These are phyloP conservation scores for Penicillium turbatum DNA, from an alignment of 495 filamentous ascomycete genomes.

Conservation along the genomic window DNA sequence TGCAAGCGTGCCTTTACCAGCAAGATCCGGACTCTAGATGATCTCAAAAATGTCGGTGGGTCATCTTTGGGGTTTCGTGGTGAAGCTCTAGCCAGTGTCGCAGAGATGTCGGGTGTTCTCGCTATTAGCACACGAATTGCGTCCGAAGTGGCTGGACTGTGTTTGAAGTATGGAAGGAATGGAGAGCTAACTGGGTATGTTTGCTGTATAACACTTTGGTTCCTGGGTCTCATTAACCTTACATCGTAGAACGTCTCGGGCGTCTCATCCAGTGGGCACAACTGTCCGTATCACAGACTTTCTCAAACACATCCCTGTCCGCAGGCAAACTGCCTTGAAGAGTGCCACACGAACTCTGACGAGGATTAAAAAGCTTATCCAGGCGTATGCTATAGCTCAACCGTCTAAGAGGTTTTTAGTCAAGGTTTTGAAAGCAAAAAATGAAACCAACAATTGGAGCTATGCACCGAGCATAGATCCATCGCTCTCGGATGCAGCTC, in stretches of 20 bases:
- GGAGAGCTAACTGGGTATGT: constrained; percentile 49
- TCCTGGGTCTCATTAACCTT: neutral
- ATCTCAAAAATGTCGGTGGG: constrained; percentile 62
- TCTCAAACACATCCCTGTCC: constrained; percentile 68
- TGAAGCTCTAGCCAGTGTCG: constrained; percentile 76
- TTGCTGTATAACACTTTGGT: neutral
- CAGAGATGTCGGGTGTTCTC: constrained; percentile 60
- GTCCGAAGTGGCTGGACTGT: constrained; percentile 61
- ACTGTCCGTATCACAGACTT: constrained; percentile 66
- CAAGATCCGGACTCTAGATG: constrained; percentile 71
- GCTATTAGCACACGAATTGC: constrained; percentile 67
- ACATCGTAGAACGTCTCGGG: constrained; percentile 35
- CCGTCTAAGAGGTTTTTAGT: constrained; percentile 61
- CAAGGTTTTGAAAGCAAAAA: constrained; percentile 61
- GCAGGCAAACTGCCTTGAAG: constrained; percentile 62
- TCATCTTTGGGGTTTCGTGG: constrained; percentile 83
- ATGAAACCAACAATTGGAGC: constrained; percentile 60
- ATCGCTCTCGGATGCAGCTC: constrained; percentile 58
- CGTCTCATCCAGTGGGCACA: constrained; percentile 71
- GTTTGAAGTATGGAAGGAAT: constrained; percentile 45
- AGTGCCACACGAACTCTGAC: constrained; percentile 55
- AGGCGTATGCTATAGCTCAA: constrained; percentile 71
- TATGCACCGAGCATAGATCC: constrained; percentile 61
- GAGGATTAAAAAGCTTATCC: constrained; percentile 63
- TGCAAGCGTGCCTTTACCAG: constrained; percentile 75